Conservation (phyloP, 2,329 filamentous ascomycete genomes). For the Fusarium sarcochroum region DNA sequence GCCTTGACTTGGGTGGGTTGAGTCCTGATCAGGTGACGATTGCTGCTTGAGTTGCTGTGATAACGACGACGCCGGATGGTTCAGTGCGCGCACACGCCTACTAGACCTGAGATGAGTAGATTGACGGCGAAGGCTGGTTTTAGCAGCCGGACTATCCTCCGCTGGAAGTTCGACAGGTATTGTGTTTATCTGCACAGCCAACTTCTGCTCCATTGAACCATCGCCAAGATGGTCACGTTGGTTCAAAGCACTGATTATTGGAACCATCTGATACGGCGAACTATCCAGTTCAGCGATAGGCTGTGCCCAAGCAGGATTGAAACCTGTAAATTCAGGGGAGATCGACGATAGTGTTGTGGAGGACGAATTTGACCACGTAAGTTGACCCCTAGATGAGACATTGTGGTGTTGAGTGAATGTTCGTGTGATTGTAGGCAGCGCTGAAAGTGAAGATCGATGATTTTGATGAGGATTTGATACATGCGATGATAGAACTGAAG, state of each 20-base stretch:
- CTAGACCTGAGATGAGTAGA: background rate
- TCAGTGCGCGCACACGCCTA: background rate
- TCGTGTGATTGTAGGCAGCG: background rate
- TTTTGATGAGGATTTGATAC: background rate
- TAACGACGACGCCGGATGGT: background rate
- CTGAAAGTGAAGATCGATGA: constrained; percentile 1
- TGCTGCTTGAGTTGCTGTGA: background rate
- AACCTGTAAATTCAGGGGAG: background rate
- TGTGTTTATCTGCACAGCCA: constrained; percentile 27
- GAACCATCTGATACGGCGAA: constrained; percentile 24
- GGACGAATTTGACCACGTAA: constrained; percentile 29
- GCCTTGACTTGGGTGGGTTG: background rate
- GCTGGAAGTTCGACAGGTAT: constrained; percentile 26
- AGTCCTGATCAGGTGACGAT: background rate
- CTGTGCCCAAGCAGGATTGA: background rate
- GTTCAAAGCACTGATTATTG: background rate
- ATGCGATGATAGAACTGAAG: constrained; percentile 2
- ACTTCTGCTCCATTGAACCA: background rate
- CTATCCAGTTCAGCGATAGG: constrained; percentile 28
- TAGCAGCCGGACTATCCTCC: background rate
- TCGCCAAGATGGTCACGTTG: background rate
- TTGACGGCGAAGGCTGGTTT: background rate
- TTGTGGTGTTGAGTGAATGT: background rate
- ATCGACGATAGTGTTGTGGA: constrained; percentile 15
- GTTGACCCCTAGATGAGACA: constrained; percentile 11